Evolutionary conservation across 768 basidiomycete genomes (phyloP).

Genomic region (Boletales sp.): DNA sequence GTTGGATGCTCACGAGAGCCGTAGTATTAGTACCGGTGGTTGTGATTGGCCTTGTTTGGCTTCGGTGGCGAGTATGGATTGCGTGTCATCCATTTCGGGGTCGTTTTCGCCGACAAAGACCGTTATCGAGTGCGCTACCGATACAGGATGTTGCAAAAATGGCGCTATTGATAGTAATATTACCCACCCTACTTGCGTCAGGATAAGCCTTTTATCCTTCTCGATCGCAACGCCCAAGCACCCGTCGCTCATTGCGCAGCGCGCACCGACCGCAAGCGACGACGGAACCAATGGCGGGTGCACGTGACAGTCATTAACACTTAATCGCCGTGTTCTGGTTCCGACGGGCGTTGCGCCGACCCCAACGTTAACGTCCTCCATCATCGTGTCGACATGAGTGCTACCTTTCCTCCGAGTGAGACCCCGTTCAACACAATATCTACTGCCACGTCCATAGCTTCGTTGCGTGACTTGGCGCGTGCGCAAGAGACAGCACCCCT

Average conservation of each 20-base stretch:
- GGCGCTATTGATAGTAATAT: too few relatives aligned
- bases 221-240: too few relatives aligned
- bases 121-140: too few relatives aligned
- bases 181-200: too few relatives aligned
- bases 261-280: not conserved
- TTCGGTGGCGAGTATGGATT: constrained; percentile 17
- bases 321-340: not conserved
- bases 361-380: not conserved
- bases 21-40: constrained; percentile 8
- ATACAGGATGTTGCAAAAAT: too few relatives aligned
- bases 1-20: not conserved
- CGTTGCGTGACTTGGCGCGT: constrained; percentile 22
- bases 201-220: too few relatives aligned
- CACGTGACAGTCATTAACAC: constrained; percentile 2
- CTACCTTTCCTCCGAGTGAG: constrained; percentile 1
- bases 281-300: too few relatives aligned
- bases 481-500: constrained; percentile 23
- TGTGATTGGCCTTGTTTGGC: constrained; percentile 28
- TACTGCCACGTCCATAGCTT: constrained; percentile 25
- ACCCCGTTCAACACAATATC: constrained; percentile 21
- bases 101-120: too few relatives aligned
- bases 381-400: constrained; percentile 10
- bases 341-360: not conserved
- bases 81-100: not conserved
- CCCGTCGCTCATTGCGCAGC: not conserved